Base-by-base conservation (phyloP, 225 moss, liverwort and hornwort species). In the Physcomitrium patens region DNA sequence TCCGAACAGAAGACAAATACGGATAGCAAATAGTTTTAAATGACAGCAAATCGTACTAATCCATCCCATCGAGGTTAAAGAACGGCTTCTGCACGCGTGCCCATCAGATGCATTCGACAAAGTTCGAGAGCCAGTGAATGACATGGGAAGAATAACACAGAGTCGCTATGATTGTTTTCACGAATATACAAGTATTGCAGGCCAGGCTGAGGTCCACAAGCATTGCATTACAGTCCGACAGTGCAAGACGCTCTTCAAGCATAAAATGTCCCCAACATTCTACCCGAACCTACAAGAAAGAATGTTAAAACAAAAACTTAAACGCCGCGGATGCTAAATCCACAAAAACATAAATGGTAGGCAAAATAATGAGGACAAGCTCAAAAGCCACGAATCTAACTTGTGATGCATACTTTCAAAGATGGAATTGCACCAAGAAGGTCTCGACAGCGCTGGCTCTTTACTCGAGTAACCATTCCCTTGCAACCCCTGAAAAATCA, bases 141-240 rank as follows among this genome's bases (percentile, higher is more conserved):
- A 37, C 31, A 7, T 0, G 31, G 5, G 2, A 2, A 37, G 31
- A 37, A 1, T 37, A 37, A 37, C 4, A 37, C 31, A 37, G 24
- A 24, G 31, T 37, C 31, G 31, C 62, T 57, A 49, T 22, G 22
- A 79, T 79, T 62, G 71, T 75, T 71, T 67, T 15, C 56, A 71
- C 71, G 49, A 70, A 71, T 79, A 71, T 83, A 79, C 79, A 83
- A 83, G 56, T 62, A 71, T 42, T 68, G 83, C 68, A 72, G 72
- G 41, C 22, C 24, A 72, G 58, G 31, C 22, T 31, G 3, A 3
- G 51, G 43, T 66, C 2, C 5, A 4, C 4, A 7, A 37, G 31
- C 31, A 65, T 15, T 46, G 27, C 20, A 42, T 65, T 41, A 48
- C 61, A 48, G 42, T 52, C 54, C 54, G 55, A 24, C 20, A 15